Evolutionary conservation across 306 rosid species (phyloP).

Genomic region (Cucumis sativus): DNA sequence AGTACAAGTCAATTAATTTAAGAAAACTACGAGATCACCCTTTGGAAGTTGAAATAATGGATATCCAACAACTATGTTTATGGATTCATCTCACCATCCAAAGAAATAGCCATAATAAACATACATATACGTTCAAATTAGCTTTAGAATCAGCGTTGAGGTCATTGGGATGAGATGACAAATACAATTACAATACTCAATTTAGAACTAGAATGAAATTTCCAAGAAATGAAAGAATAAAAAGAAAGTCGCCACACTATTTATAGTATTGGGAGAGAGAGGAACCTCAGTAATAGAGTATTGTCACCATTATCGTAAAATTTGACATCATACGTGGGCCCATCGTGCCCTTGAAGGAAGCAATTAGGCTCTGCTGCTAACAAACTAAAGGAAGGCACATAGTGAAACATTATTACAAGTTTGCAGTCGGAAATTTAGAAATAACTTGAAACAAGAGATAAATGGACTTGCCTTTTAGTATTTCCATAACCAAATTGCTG

Average conservation of each 20-base stretch:
- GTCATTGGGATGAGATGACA: neutral
- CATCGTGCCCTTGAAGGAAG: conserved; percentile 64
- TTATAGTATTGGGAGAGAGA: neutral
- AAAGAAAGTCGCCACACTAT: neutral
- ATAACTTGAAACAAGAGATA: neutral
- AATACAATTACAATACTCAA: neutral
- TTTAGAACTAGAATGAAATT: neutral
- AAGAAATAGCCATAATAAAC: neutral
- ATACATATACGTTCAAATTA: neutral
- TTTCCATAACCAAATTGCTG: conserved; percentile 46
- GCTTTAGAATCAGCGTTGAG: neutral
- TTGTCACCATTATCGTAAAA: conserved; percentile 55
- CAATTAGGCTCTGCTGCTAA: conserved; percentile 51
- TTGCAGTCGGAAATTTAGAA: neutral
- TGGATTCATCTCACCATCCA: neutral
- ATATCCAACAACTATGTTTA: neutral
- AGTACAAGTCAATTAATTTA: neutral
- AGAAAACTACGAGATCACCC: neutral
- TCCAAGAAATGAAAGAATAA: neutral
- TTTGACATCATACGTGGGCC: conserved; percentile 76
- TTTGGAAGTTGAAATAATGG: neutral
- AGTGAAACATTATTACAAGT: conserved; percentile 14
- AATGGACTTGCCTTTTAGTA: conserved; percentile 32
- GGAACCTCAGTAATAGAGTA: conserved; percentile 64
- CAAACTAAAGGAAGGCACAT: conserved; percentile 32